Percentiles rank a stretch among this genome's conserved stretches.
Evolutionary conservation across 2,329 filamentous ascomycete species (phyloP).

Genomic region (Fusarium drepaniforme): DNA sequence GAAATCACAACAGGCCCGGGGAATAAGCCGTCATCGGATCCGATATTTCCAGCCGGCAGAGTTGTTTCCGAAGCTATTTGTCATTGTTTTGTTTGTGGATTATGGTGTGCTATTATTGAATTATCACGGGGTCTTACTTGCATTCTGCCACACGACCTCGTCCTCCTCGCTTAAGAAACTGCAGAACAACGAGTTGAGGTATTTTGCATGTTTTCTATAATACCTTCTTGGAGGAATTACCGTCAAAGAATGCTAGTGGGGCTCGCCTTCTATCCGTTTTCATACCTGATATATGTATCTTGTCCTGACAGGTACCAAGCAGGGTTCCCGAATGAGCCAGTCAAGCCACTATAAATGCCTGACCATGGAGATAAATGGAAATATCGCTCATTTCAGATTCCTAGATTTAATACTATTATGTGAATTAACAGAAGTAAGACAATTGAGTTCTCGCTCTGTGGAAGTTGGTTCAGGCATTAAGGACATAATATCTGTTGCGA

Average conservation of each 20-base stretch:
- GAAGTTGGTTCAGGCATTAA: background rate
- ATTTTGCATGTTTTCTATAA: background rate
- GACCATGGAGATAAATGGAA: background rate
- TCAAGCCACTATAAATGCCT: background rate
- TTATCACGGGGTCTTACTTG: background rate
- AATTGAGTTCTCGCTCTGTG: background rate
- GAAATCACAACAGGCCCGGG: background rate
- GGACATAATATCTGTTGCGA: background rate
- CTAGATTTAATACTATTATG: background rate
- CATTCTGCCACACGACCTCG: background rate
- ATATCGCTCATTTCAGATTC: background rate
- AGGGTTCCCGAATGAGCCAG: background rate
- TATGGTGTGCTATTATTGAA: background rate
- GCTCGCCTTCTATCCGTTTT: too few relatives aligned
- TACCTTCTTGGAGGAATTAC: background rate
- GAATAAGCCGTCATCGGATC: slow-evolving; percentile 7
- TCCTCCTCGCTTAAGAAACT: background rate
- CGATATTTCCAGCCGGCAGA: background rate
- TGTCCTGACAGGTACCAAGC: background rate
- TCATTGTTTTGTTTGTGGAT: background rate
- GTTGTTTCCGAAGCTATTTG: background rate
- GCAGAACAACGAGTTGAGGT: background rate
- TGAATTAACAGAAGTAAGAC: background rate
- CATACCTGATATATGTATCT: background rate
- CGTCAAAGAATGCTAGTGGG: background rate